Base-by-base conservation (phyloP, 805 yeast species). In the Clavispora asparagi region DNA sequence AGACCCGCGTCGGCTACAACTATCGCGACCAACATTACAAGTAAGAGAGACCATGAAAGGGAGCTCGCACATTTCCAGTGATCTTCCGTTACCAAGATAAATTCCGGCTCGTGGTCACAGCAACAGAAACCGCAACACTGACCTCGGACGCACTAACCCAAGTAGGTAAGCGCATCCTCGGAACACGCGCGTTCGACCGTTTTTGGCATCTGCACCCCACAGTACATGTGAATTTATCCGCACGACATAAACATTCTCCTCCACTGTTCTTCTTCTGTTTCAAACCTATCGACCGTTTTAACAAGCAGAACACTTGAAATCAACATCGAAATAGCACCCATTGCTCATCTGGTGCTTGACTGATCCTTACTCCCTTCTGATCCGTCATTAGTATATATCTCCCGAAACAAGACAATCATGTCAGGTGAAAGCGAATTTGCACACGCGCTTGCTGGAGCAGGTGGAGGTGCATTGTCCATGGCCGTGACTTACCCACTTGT, bases 371-470 rank as follows among this genome's bases (percentile, higher is more conserved):
- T 12, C 12, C 13, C n/a, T 1, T n/a, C 35, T n/a, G 17, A 31
- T 19, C 23, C 23, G 23, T 19, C 5, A 19, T 19, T 19, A 19
- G 23, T 19, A 4, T 19, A 19, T 19, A 3, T 5, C 23, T 4
- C 3, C 23, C 23, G 23, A 19, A 19, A 19, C 23, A 19, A 19
- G 23, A 19, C 23, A 31, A 31, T 16, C 16, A 31, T 31, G 35
- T 31, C 35, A 7, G 35, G 36, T 7, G 36, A 33, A 16, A 44
- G 44, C 36, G 78, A 78, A 52, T 58, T 87, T 32, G 89, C 94
- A 12, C 97, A 91, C 61, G 97, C 97, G n/a, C 65, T 91, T 10
- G 86, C 96, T 6, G 98, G 97, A 10, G 96, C 96, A 31, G 84
- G 91, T 7, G 96, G 96, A 26, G 97, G 97, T 12, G 90, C 92